Conservation (phyloP, 2,329 filamentous ascomycete species). For the Emericellopsis atlantica region DNA sequence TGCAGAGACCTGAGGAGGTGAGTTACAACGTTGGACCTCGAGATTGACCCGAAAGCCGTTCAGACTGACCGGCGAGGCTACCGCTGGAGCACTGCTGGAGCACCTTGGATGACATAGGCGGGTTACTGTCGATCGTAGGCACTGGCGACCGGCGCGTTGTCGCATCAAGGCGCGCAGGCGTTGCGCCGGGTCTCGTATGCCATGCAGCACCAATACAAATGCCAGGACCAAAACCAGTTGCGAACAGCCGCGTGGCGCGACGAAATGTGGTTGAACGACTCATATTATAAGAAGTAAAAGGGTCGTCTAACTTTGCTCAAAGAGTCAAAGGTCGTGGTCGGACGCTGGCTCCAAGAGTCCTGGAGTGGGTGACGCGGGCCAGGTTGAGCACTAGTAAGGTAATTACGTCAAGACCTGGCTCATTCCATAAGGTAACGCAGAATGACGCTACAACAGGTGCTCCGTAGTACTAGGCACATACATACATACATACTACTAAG, state of each 20-base stretch:
- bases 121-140: neutral
- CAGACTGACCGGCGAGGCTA: constrained; percentile 33
- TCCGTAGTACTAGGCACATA: too few relatives aligned
- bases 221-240: constrained; percentile 13
- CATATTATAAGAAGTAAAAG: neutral
- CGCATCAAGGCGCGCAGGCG: constrained; percentile 13
- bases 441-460: too few relatives aligned
- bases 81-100: constrained; percentile 40
- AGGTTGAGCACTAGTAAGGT: too few relatives aligned
- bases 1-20: constrained; percentile 38
- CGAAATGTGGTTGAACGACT: neutral
- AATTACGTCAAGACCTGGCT: too few relatives aligned
- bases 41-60: constrained; percentile 40
- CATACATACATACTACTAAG: too few relatives aligned
- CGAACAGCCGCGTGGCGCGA: constrained; percentile 5
- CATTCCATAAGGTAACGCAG: too few relatives aligned
- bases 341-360: too few relatives aligned
- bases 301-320: too few relatives aligned
- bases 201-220: constrained; percentile 12
- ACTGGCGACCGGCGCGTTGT: constrained; percentile 7
- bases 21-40: constrained; percentile 45
- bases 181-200: constrained; percentile 10
- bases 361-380: too few relatives aligned
- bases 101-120: constrained; percentile 13
- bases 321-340: too few relatives aligned